Base-by-base conservation (phyloP, 441 rosid genomes). In the Hypseocharis bilobata region DNA sequence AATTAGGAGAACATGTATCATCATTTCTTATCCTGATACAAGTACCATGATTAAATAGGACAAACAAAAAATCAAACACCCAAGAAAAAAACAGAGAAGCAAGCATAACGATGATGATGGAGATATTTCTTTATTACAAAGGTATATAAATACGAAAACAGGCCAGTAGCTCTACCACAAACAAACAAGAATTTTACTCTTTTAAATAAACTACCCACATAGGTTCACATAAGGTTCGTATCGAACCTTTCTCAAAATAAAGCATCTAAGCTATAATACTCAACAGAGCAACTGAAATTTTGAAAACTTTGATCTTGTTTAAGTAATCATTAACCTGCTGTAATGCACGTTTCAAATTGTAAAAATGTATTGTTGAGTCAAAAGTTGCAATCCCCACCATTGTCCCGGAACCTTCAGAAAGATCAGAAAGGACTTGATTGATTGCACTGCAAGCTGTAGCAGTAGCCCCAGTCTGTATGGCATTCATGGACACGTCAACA, bases 361-460 rank as follows among this genome's bases (percentile, higher is more conserved):
- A 89, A 73, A 89, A 89, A 68, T 89, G 92, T 64, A 89, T 82
- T 22, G 95, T 82, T 5, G 89, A 83, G 75, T 90, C 96, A 71
- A 81, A 88, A 40, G 96, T 90, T 34, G 91, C 96, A 69, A 88
- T 78, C 64, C 96, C 96, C 30, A 88, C 95, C 85, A 86, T 80
- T 66, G 92, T 88, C 64, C 85, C 80, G 66, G 65, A 70, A 81
- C 95, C 84, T 75, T 88, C 98, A 23, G 98, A 90, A 82, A 91
- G 89, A 73, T 91, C 91, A 69, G 80, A 70, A 74, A 91, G 82
- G 60, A 88, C 89, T 88, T 91, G 96, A 77, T 68, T 83, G 68
- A 91, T 84, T 54, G 96, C 92, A 78, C 82, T 84, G 81, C 98
- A 91, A 71, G 96, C 96, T 52, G 96, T 96, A 61, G 96, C 98